Conservation (phyloP, 768 basidiomycete genomes). For the Calvatia gigantea region DNA sequence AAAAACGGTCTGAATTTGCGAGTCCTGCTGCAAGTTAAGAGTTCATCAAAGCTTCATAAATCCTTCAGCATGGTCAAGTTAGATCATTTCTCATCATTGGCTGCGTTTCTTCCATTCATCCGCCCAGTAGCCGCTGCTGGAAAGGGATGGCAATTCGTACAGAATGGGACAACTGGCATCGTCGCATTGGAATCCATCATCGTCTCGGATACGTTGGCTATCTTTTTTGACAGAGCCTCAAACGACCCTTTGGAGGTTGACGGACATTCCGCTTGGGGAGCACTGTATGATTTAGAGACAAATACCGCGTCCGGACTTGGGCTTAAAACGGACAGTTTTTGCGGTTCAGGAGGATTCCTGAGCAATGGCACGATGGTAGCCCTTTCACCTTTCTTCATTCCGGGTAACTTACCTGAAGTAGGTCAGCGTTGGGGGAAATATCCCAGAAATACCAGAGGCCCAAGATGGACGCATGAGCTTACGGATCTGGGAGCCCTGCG, state of each 20-base stretch:
- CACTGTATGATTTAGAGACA: constrained; percentile 39
- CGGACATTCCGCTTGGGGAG: constrained; percentile 43
- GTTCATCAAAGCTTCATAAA: not conserved
- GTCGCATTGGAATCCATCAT: constrained; percentile 27
- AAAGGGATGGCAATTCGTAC: constrained; percentile 24
- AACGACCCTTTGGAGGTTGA: constrained; percentile 39
- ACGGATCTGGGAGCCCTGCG: constrained; percentile 36
- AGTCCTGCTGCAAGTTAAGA: not conserved
- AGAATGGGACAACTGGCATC: constrained; percentile 26
- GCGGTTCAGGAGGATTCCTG: constrained; percentile 39
- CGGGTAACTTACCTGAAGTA: not conserved
- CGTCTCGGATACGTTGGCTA: constrained; percentile 24
- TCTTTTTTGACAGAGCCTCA: constrained; percentile 25
- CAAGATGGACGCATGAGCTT: constrained; percentile 32
- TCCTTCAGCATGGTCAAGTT: not conserved
- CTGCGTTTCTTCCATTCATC: not conserved
- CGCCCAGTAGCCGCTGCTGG: constrained; percentile 6
- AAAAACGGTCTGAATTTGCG: not conserved
- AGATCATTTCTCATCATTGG: not conserved
- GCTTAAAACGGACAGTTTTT: constrained; percentile 35
- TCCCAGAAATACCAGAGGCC: constrained; percentile 23
- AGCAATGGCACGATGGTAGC: constrained; percentile 37
- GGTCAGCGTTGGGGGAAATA: constrained; percentile 29
- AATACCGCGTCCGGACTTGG: constrained; percentile 31
- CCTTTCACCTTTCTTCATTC: constrained; percentile 1